Evolutionary conservation across 1,284 basidiomycete genomes (phyloP), one percentile per base, ranked within the genome.

Genomic region (Farysia itapuensis): DNA sequence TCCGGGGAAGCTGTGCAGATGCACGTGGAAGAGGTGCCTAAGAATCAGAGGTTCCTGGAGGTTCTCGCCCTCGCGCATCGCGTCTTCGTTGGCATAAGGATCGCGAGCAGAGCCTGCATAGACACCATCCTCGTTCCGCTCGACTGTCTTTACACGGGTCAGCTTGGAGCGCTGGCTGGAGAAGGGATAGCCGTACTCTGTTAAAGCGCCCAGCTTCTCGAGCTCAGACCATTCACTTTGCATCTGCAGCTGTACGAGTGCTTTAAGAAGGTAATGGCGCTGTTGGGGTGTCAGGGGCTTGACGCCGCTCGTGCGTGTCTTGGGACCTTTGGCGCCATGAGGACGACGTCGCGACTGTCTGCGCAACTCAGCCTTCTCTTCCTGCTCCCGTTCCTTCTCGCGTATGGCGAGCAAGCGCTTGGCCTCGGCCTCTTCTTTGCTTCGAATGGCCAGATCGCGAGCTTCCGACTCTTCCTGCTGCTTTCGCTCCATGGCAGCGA

Each of bases 1-100:
- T n/a, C 68, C 64, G 1, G 74, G 74, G 38, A 74, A 67, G 15
- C 37, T 42, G 21, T 56, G 65, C 14, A 73, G 40, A 22, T 75
- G 70, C 11, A 67, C 56, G 21, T 75, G 73, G 59, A 71, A 75
- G 58, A 75, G 51, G 23, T 75, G 73, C 13, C 73, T 66, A n/a
- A 69, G 43, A 20, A 75, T 43, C 18, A 74, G 42, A 13, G 71
- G 72, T 31, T 75, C 69, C 22, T 64, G 54, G 16, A 72, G 40
- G 12, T 69, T 43, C 24, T 69, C 67, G 3, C 42, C 35, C 39
- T 57, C 59, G 6, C 65, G 54, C 60, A 60, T 58, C 3, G 35
- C 43, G 31, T 64, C 65, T n/a, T 70, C 67, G 35, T 53, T 59
- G 28, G 63, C 58, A 28, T 70, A 70, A 2, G 66, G 65, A 28